Conservation (phyloP, 2,329 filamentous ascomycete species). For the Phaeoacremonium minimum region DNA sequence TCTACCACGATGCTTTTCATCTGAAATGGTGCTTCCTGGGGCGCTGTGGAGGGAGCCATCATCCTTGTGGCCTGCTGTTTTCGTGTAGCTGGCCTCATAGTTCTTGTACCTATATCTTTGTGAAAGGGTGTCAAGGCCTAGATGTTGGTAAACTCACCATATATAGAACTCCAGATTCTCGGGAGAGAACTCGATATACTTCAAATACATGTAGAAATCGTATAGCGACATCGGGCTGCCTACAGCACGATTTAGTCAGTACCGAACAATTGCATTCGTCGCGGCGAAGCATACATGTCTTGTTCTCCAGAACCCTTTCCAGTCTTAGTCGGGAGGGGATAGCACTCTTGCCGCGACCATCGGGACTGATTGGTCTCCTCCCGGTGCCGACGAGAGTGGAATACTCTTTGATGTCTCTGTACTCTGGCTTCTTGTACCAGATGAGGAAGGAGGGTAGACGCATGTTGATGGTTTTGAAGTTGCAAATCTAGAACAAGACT, state of each 20-base stretch:
- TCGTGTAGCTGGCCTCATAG: constrained; percentile 28
- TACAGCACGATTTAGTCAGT: constrained; percentile 11
- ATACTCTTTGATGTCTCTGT: constrained; percentile 41
- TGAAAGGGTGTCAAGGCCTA: too few species aligned
- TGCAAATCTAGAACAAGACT: too few species aligned
- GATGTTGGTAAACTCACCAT: constrained; percentile 27
- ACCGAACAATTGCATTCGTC: background rate
- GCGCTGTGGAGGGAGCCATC: constrained; percentile 16
- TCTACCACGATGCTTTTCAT: constrained; percentile 13
- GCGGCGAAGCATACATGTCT: constrained; percentile 30
- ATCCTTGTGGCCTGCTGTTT: constrained; percentile 17
- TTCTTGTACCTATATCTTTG: constrained; percentile 33
- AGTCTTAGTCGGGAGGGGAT: constrained; percentile 34
- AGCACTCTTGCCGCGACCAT: constrained; percentile 25
- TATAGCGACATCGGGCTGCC: constrained; percentile 44
- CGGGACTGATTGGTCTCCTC: constrained; percentile 27
- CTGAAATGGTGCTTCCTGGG: constrained; percentile 19
- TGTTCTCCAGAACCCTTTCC: constrained; percentile 41
- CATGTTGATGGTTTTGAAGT: too few species aligned
- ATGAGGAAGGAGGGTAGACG: constrained; percentile 2
- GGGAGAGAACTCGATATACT: constrained; percentile 42
- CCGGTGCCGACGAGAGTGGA: constrained; percentile 29
- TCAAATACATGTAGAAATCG: constrained; percentile 47
- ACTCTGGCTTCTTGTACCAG: constrained; percentile 47
- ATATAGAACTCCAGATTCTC: constrained; percentile 47